These are phyloP conservation scores for Linderina pennispora DNA, from an alignment of 192 early-diverging fungal species.

Conservation along the genomic window DNA sequence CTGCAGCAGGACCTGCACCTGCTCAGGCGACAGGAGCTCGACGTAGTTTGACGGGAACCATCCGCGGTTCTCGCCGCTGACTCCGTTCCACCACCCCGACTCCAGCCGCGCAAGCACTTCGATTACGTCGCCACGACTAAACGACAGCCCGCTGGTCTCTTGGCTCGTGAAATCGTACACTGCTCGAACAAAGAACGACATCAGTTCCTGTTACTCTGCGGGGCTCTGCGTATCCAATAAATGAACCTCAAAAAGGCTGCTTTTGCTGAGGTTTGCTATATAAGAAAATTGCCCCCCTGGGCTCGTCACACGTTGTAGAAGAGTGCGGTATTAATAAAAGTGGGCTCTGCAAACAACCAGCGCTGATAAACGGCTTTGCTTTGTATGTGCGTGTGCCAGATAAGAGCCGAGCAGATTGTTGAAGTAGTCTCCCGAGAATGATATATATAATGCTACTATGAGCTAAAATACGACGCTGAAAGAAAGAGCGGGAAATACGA, in stretches of 20 bases:
- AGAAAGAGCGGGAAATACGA: no score
- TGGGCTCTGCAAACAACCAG: no score
- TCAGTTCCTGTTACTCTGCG: slow-evolving; percentile 26
- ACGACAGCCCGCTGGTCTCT: slow-evolving; percentile 72
- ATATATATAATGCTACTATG: no score
- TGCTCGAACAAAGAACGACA: slow-evolving; percentile 58
- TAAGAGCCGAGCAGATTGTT: no score
- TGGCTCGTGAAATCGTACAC: slow-evolving; percentile 81
- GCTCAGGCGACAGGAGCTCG: slow-evolving; percentile 50
- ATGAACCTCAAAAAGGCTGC: neutral
- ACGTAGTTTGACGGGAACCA: slow-evolving; percentile 92
- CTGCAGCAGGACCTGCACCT: slow-evolving; percentile 36
- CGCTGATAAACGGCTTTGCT: no score
- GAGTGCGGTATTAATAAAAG: no score
- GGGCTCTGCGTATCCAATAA: neutral
- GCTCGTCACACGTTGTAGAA: no score
- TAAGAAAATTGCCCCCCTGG: slow-evolving; percentile 3
- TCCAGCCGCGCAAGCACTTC: slow-evolving; percentile 84
- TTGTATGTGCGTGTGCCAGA: no score
- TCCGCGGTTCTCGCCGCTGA: slow-evolving; percentile 70
- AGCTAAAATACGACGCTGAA: no score
- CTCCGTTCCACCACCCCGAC: slow-evolving; percentile 98
- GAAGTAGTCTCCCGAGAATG: no score
- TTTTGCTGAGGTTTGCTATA: neutral
- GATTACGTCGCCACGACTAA: slow-evolving; percentile 81